Base-by-base conservation (phyloP, 164 flowering plant species). In the Stephania yunnanensis region DNA sequence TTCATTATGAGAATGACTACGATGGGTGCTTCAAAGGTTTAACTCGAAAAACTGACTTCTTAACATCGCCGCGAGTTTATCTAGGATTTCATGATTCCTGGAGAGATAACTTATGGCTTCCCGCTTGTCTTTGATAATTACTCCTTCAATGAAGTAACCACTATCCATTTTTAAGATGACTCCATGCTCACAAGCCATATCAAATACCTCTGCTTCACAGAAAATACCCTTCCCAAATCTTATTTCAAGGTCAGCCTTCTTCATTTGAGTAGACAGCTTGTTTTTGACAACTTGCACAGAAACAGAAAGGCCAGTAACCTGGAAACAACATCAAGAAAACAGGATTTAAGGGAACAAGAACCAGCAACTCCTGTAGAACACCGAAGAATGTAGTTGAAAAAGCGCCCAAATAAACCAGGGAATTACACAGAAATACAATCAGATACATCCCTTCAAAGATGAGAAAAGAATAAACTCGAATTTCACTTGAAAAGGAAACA, bases 211-310 rank as follows among this genome's bases (percentile, higher is more conserved):
- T 5, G 90, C 83, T 78, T 79, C 94, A 63, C 76, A 50, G 73
- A 78, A 65, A 79, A 94, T 78, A 46, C 98, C 98, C 75, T 80
- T 85, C 48, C 96, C 95, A 80, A 89, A 94, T 12, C 69, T 70
- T 75, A 94, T 84, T 19, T 76, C 88, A 74, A 94, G 73, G 9
- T 91, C 93, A 46, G 89, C 94, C 70, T 83, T 87, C 72, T 85
- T 85, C 87, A 79, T 85, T 61, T 90, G 84, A 31, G 91, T 90
- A 64, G 92, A 87, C 78, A 94, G 77, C 78, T 91, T 94, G 67
- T 92, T 92, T 82, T 92, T 94, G 76, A 88, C 86, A 65, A 94
- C 93, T 86, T 94, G 83, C 45, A 87, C 91, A 64, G 85, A 79
- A 70, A 92, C 78, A 63, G 80, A 83, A 68, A 92, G 86, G 58